Evolutionary conservation across 1,284 basidiomycete species (phyloP).

Genomic region (Naganishia albida): DNA sequence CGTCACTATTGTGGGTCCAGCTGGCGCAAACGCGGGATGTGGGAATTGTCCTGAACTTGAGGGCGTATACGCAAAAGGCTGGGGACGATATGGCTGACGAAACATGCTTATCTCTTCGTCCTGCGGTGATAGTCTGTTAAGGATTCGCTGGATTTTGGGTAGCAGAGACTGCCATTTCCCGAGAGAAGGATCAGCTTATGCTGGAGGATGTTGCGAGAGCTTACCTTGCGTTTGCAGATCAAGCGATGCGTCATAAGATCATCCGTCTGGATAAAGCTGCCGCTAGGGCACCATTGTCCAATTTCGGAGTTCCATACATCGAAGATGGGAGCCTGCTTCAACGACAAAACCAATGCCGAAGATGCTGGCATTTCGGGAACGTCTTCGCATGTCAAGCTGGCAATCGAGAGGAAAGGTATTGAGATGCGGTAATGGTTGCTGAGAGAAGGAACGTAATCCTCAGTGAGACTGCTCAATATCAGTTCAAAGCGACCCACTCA

Average conservation of each 20-base stretch:
- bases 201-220: background rate
- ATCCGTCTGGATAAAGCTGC: slow-evolving; percentile 12
- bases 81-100: background rate
- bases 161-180: slow-evolving; percentile 1
- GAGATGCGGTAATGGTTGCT: slow-evolving; percentile 20
- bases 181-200: background rate
- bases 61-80: background rate
- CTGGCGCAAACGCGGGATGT: background rate
- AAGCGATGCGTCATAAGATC: slow-evolving; percentile 20
- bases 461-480: background rate
- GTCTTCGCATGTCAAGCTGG: slow-evolving; percentile 4
- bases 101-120: slow-evolving; percentile 4
- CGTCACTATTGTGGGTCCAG: background rate
- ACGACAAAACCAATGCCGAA: slow-evolving; percentile 3
- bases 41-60: background rate
- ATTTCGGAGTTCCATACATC: slow-evolving; percentile 1
- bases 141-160: slow-evolving; percentile 18
- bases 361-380: background rate
- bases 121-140: background rate
- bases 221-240: slow-evolving; percentile 1
- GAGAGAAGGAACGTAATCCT: background rate
- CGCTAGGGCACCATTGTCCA: background rate
- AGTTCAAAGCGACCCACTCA: background rate
- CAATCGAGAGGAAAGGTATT: slow-evolving; percentile 12
- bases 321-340: slow-evolving; percentile 5